Evolutionary conservation across 129 eudicot genomes (phyloP), one percentile per base, ranked within the genome.

Genomic region (Saussurea involucrata): DNA sequence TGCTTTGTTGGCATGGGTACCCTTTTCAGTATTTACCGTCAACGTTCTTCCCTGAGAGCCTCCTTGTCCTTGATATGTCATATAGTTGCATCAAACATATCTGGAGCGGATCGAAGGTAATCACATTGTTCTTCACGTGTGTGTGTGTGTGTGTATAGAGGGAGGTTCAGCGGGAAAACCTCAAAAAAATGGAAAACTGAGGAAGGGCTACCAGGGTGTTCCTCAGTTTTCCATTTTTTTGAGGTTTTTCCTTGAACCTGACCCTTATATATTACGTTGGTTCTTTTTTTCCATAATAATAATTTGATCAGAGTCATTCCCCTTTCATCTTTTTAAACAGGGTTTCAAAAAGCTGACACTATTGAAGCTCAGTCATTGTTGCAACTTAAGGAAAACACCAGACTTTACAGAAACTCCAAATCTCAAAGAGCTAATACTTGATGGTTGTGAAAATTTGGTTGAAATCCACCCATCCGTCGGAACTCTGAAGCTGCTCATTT

Each of bases 1-100:
- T 80, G 46, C 79, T 80, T 73, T 80, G 81, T 65, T 86, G 90
- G 87, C 87, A 74, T 25, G 58, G 70, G 46, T 86, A 40, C 76
- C 83, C 85, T 46, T 69, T 42, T 24, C 63, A 74, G 68, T 58
- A 72, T 17, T 60, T 85, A 69, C 88, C 88, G 0, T 33, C 66
- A 40, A 57, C 40, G 5, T 81, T 85, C 18, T 74, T 22, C 37
- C 73, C 82, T 17, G 84, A 81, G 58, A 85, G 66, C 72, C 83
- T 85, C 28, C 72, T 78, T 69, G 83, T 76, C 27, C 78, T 85
- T 69, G 88, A 85, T 65, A 22, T 85, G 75, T 77, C 75, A 8
- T 49, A 81, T 71, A 81, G 88, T 80, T 74, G 85, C 69, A 77
- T 85, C 71, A 55, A 74, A 78, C 75, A 78, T 73, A 37, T 85